Evolutionary conservation across 2,329 filamentous ascomycete genomes (phyloP).

Genomic region (Fusarium sp.): DNA sequence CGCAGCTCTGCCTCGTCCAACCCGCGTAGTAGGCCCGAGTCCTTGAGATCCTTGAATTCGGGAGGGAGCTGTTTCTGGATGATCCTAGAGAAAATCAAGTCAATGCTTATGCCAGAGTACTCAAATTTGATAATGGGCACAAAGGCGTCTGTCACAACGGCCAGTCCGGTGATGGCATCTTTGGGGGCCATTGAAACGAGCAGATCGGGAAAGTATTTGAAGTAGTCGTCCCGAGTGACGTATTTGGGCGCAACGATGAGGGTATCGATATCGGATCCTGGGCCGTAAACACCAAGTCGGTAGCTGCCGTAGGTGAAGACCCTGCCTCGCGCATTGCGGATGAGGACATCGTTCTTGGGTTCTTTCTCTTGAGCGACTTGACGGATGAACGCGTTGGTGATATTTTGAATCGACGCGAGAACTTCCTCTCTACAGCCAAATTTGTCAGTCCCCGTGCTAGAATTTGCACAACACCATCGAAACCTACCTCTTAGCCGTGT

Average conservation of each 20-base stretch:
- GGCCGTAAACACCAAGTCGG: constrained; percentile 91
- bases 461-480: neutral
- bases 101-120: constrained; percentile 90
- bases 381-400: constrained; percentile 89
- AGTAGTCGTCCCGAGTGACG: constrained; percentile 90
- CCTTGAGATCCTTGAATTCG: constrained; percentile 77
- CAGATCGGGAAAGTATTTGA: constrained; percentile 85
- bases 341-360: constrained; percentile 77
- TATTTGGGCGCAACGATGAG: constrained; percentile 92
- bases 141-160: constrained; percentile 88
- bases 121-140: constrained; percentile 99
- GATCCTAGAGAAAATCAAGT: constrained; percentile 88
- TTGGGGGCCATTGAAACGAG: constrained; percentile 80
- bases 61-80: constrained; percentile 76
- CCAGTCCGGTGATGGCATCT: constrained; percentile 86
- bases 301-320: constrained; percentile 98
- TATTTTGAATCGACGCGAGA: constrained; percentile 79
- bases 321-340: constrained; percentile 88
- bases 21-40: constrained; percentile 86
- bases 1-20: constrained; percentile 88
- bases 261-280: constrained; percentile 97
- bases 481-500: constrained; percentile 82
- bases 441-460: constrained; percentile 13
- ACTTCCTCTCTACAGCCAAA: constrained; percentile 60
- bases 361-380: constrained; percentile 81